Evolutionary conservation across 2,329 filamentous ascomycete genomes (phyloP), one percentile per base, ranked within the genome.

Genomic region (Penicillium expansum): DNA sequence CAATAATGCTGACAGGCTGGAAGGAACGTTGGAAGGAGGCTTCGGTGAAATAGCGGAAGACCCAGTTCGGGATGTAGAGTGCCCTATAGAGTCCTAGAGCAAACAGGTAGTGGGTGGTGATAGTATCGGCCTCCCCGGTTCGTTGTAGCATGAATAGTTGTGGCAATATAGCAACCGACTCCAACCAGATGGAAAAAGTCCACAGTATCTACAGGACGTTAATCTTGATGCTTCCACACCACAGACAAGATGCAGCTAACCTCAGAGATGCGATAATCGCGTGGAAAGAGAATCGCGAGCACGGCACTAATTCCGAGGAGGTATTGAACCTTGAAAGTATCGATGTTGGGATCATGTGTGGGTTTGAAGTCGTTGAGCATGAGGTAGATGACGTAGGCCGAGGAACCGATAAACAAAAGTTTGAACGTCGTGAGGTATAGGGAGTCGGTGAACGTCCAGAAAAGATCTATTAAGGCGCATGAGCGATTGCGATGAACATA

Each of bases 281-380:
- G 92, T 1, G 94, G 92, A 67, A 95, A 89, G 29, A 97, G 69
- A 56, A 97, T 69, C 43, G 89, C 93, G 50, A 97, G 80, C 24
- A 92, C 79, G 14, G 87, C 86, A 59, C 91, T 90, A 53, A 88
- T 91, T 43, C 84, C 92, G 29, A 97, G 83, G 44, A 99, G 83
- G 78, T 97, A 99, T 76, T 96, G 90, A 45, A 97, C 91, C 67
- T 92, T 92, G 83, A 99, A 97, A 4, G 94, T 99, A 74, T 99
- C 94, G 73, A 95, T 86, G 72, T 96, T 96, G 53, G 93, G 91
- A 72, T 99, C 94, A 78, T 96, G 93, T 33, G 94, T 97, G 27
- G 94, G 93, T 77, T 95, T 96, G 85, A 94, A 99, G 69, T 93
- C 90, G 67, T 91, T 95, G 61, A 94, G 89, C 94, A 99, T 99